Evolutionary conservation across 768 basidiomycete species (phyloP).

Genomic region (Rhizopogon vinicolor): DNA sequence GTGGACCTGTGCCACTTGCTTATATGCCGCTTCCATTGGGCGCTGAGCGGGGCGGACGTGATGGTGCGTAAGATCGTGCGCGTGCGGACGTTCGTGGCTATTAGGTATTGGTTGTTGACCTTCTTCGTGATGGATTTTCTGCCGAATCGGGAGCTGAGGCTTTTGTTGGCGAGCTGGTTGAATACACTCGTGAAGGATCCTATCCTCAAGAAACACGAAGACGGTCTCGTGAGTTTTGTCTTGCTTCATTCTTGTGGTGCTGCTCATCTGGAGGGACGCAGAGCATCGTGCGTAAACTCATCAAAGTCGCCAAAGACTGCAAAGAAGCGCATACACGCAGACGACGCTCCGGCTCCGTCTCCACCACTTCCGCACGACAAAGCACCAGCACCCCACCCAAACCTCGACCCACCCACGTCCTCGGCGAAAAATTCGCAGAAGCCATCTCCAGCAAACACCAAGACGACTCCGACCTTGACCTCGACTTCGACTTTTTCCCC

Average conservation of each 20-base stretch:
- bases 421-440: slow-evolving; percentile 66
- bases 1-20: slow-evolving; percentile 79
- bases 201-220: slow-evolving; percentile 57
- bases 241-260: neutral
- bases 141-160: slow-evolving; percentile 71
- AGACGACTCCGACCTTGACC: slow-evolving; percentile 69
- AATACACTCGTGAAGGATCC: slow-evolving; percentile 74
- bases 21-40: slow-evolving; percentile 89
- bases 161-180: slow-evolving; percentile 72
- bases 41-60: slow-evolving; percentile 60
- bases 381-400: slow-evolving; percentile 24
- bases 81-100: slow-evolving; percentile 85
- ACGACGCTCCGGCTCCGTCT: slow-evolving; percentile 15
- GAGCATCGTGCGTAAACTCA: slow-evolving; percentile 78
- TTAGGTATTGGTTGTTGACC: slow-evolving; percentile 87
- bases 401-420: slow-evolving; percentile 38
- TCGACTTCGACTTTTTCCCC: slow-evolving; percentile 55
- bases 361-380: slow-evolving; percentile 22
- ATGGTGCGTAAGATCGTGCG: slow-evolving; percentile 72
- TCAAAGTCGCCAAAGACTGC: slow-evolving; percentile 81
- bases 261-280: slow-evolving; percentile 21
- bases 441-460: slow-evolving; percentile 38
- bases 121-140: slow-evolving; percentile 90
- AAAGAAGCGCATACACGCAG: slow-evolving; percentile 58
- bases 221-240: slow-evolving; percentile 59